Percentiles rank a stretch among this genome's conserved stretches.
Conservation (phyloP, 1,139 yeast genomes). For the Schizosaccharomyces versatilis region DNA sequence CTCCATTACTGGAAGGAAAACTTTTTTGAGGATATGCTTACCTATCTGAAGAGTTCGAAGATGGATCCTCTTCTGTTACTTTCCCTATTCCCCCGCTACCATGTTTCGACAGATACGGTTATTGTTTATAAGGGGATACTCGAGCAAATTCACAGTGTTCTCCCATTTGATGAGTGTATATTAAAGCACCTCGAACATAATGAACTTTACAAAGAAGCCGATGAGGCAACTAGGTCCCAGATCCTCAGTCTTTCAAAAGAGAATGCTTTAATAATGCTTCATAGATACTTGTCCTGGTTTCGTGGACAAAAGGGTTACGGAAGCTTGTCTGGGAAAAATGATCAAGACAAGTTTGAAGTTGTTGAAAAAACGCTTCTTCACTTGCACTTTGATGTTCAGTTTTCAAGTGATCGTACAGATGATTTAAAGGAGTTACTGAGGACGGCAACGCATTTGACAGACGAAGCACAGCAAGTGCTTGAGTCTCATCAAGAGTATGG, state of each 20-base stretch:
- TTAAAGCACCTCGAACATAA: background rate
- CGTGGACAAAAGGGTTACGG: too few species aligned
- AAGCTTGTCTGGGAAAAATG: too few species aligned
- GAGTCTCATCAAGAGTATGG: too few species aligned
- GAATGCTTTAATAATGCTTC: background rate
- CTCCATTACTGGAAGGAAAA: slow-evolving; percentile 1
- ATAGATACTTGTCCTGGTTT: background rate
- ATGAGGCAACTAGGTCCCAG: background rate
- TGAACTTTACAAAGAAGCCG: background rate
- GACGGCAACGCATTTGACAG: too few species aligned
- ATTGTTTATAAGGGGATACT: background rate
- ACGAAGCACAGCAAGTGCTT: too few species aligned
- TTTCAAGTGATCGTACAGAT: too few species aligned
- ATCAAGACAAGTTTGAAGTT: too few species aligned
- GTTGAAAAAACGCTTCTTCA: too few species aligned
- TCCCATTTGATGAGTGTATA: background rate
- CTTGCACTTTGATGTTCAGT: too few species aligned
- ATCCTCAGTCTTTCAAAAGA: background rate
- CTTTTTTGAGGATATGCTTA: background rate
- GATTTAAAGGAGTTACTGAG: too few species aligned
- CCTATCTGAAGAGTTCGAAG: background rate
- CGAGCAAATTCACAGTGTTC: background rate
- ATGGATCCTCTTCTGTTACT: background rate
- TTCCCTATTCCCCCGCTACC: background rate
- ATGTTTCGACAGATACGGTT: background rate